Conservation (phyloP, 2,329 filamentous ascomycete species). For the Samsoniella hepiali region DNA sequence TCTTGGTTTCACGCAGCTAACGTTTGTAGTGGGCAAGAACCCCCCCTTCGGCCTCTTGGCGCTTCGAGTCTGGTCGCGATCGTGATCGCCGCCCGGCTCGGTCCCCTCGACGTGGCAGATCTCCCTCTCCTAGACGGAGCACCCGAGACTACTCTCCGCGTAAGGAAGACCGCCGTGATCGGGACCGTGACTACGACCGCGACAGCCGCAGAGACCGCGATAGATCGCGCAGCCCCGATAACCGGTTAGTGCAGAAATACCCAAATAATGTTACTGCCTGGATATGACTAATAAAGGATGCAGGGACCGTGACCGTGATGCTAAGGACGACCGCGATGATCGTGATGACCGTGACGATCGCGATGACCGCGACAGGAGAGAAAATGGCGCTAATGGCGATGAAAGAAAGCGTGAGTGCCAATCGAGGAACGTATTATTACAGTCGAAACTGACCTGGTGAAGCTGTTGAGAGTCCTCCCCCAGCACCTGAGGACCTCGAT, state of each 20-base stretch:
- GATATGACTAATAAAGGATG: conserved; percentile 1
- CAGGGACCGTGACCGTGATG: conserved; percentile 54
- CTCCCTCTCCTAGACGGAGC: conserved; percentile 73
- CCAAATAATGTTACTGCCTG: no score
- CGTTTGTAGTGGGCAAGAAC: conserved; percentile 85
- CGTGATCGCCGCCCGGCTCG: conserved; percentile 62
- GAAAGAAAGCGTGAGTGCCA: conserved; percentile 75
- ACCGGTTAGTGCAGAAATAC: conserved; percentile 40
- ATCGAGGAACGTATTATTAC: background rate
- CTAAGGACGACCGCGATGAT: conserved; percentile 66
- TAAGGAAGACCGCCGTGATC: conserved; percentile 81
- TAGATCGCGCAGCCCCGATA: conserved; percentile 69
- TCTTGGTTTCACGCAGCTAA: conserved; percentile 16
- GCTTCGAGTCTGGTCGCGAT: conserved; percentile 88
- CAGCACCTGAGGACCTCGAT: conserved; percentile 90
- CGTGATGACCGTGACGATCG: conserved; percentile 48
- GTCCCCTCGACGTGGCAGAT: conserved; percentile 66
- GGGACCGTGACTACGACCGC: conserved; percentile 75
- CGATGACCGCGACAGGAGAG: conserved; percentile 65
- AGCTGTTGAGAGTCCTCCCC: conserved; percentile 73
- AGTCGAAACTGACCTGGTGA: conserved; percentile 31
- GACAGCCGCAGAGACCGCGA: conserved; percentile 73
- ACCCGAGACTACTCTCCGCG: conserved; percentile 80
- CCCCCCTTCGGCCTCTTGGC: conserved; percentile 95
- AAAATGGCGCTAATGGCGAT: conserved; percentile 78